phyloP scores from a whole-genome alignment of 139 green algal genomes.

The Volvox africanus region DNA sequence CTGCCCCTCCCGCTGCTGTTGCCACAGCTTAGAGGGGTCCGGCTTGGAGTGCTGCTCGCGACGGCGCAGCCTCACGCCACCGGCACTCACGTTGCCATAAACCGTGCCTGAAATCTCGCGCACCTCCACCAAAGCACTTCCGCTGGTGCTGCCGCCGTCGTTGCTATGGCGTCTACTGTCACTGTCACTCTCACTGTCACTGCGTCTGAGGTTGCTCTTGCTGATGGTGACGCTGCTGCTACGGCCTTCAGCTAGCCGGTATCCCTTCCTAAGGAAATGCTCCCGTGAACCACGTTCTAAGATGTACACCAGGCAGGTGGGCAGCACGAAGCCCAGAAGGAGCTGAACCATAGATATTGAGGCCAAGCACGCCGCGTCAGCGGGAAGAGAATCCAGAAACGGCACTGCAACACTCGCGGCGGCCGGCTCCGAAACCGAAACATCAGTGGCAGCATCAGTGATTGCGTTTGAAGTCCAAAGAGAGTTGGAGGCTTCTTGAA shows the following conservation, averaged over 20 bases:
- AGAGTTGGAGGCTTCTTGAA: background rate
- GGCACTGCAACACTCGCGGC: no score
- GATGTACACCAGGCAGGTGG: background rate
- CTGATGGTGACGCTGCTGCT: background rate
- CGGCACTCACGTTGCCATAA: background rate
- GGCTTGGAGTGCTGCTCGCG: background rate
- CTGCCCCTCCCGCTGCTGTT: background rate
- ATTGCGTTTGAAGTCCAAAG: no score
- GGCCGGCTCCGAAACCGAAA: no score
- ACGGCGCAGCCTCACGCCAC: background rate
- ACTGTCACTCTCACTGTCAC: background rate
- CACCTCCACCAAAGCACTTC: background rate
- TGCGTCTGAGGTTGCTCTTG: background rate
- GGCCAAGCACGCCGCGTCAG: slow-evolving; percentile 7
- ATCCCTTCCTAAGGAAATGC: background rate
- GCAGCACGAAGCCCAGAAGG: slow-evolving; percentile 16
- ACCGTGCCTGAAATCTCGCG: background rate
- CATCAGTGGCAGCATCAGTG: no score
- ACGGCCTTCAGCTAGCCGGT: background rate
- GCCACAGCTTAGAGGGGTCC: background rate
- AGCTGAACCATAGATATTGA: background rate
- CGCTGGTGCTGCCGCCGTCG: background rate
- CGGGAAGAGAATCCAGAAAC: background rate
- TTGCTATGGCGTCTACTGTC: background rate
- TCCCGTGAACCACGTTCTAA: background rate